phyloP scores from a whole-genome alignment of 345 rosid genomes.

The Eucalyptus melliodora region DNA sequence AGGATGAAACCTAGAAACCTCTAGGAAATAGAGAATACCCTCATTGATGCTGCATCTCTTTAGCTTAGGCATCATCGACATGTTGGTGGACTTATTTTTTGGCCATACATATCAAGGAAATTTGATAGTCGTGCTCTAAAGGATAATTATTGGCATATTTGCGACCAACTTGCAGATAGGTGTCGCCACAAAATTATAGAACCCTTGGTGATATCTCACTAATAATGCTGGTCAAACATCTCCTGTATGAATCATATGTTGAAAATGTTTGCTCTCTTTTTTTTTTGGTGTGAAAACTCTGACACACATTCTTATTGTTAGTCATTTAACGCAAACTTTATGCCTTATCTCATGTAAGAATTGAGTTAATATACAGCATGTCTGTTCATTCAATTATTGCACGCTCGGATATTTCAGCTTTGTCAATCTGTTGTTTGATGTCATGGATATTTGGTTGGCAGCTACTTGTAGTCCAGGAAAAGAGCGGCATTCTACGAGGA shows the following conservation, averaged over 20 bases:
- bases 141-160: background rate
- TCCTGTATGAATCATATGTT: background rate
- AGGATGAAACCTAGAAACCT: background rate
- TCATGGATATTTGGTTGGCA: background rate
- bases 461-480: slow-evolving; percentile 84
- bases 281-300: background rate
- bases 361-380: background rate
- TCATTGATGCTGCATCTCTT: background rate
- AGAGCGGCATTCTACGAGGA: slow-evolving; percentile 37
- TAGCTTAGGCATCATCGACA: background rate
- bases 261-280: background rate
- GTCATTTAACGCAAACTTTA: background rate
- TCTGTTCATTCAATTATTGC: background rate
- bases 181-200: background rate
- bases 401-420: background rate
- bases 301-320: background rate
- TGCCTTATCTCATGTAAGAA: background rate
- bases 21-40: background rate
- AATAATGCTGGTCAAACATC: background rate
- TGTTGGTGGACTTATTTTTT: background rate
- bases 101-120: background rate
- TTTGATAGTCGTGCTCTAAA: background rate
- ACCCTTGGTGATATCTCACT: background rate
- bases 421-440: background rate
- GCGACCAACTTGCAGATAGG: background rate